Evolutionary conservation across 176 grass and related monocot genomes (phyloP).

Genomic region (Triticum turgidum): DNA sequence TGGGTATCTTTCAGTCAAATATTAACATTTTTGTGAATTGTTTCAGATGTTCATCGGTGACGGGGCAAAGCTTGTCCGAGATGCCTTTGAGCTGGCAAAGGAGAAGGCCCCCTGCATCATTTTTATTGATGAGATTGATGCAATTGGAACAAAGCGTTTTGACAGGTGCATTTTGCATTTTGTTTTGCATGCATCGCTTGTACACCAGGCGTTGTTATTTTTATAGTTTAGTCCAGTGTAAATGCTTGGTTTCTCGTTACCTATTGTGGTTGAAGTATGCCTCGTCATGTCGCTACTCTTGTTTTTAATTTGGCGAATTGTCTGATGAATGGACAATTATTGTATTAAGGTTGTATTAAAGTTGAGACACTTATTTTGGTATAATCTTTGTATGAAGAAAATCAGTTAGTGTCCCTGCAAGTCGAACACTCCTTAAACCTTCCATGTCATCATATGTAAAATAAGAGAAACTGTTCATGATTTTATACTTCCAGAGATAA

Average conservation of each 20-base stretch:
- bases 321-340: background rate
- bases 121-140: slow-evolving; percentile 90
- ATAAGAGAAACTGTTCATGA: background rate
- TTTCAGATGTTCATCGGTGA: slow-evolving; percentile 85
- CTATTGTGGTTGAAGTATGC: background rate
- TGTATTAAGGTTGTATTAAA: too few species aligned
- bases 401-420: background rate
- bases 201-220: background rate
- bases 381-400: background rate
- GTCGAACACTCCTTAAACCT: background rate
- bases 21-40: background rate
- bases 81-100: slow-evolving; percentile 84
- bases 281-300: background rate
- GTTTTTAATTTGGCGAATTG: slow-evolving; percentile 10
- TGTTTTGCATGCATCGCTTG: background rate
- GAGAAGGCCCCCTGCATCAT: slow-evolving; percentile 84
- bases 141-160: slow-evolving; percentile 84
- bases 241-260: background rate
- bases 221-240: background rate
- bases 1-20: background rate
- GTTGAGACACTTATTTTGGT: background rate
- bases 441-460: slow-evolving; percentile 6
- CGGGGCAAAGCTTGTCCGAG: slow-evolving; percentile 77
- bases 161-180: slow-evolving; percentile 47
- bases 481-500: background rate